A percentile compares a stretch with the other conserved stretches of the same genome.
These are phyloP conservation scores for Acidiella bohemica DNA, from an alignment of 495 filamentous ascomycete species.

Conservation along the genomic window DNA sequence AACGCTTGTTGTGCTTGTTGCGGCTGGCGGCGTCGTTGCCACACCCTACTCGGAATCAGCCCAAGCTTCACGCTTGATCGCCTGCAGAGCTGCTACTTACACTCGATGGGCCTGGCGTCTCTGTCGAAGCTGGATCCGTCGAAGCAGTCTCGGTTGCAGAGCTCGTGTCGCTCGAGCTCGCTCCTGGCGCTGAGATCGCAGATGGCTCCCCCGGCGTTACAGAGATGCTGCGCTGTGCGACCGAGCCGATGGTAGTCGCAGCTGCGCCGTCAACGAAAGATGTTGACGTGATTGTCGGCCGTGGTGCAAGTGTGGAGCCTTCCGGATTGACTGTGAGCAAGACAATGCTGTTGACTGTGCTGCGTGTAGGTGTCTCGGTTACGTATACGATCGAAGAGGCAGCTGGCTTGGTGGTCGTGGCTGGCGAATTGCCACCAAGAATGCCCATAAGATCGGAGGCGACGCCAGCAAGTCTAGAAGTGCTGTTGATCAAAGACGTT, in stretches of 20 bases:
- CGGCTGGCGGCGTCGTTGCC: neutral
- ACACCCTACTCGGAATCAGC: neutral
- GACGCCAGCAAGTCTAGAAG: neutral
- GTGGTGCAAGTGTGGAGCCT: slow-evolving; percentile 5
- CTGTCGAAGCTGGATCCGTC: neutral
- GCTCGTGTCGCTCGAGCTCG: too few relatives aligned
- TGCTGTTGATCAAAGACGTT: too few relatives aligned
- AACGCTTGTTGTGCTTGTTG: neutral
- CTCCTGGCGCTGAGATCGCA: slow-evolving; percentile 2
- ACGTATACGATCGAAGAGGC: slow-evolving; percentile 1
- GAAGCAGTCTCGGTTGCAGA: too few relatives aligned
- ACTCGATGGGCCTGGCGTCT: neutral
- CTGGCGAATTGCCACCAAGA: neutral
- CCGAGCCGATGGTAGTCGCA: neutral
- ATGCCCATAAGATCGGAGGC: slow-evolving; percentile 9
- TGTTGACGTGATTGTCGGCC: slow-evolving; percentile 3
- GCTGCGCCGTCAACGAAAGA: slow-evolving; percentile 7
- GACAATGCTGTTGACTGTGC: slow-evolving; percentile 8
- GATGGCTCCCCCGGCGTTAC: neutral
- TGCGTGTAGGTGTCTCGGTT: neutral
- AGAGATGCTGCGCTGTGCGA: neutral
- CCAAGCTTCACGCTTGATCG: too few relatives aligned
- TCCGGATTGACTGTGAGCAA: slow-evolving; percentile 6
- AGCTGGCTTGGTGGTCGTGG: slow-evolving; percentile 1
- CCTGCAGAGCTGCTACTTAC: neutral